Evolutionary conservation across 1,284 basidiomycete species (phyloP), one percentile per base, ranked within the genome.

Genomic region (Leccinum fallax): DNA sequence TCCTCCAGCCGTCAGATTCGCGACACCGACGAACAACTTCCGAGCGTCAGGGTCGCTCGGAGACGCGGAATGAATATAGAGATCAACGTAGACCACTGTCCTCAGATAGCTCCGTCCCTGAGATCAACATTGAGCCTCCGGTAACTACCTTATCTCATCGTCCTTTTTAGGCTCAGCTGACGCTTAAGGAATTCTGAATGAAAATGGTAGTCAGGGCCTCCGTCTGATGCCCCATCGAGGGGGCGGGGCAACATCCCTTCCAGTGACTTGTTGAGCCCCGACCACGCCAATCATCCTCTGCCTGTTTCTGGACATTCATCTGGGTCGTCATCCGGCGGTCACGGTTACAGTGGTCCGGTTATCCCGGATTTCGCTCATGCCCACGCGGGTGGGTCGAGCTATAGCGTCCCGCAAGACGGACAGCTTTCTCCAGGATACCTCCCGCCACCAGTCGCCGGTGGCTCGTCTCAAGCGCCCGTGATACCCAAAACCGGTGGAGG

Each of bases 31-130:
- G 71, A 34, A 34, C 58, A 21, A 16, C 63, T 16, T 73, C 65
- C 36, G 72, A 74, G 19, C 72, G 68, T 63, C 74, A 75, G 66
- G 66, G 72, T 59, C 72, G 72, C 40, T 16, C 63, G 53, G 60
- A 71, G 43, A 54, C 57, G 56, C 69, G 70, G 56, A 58, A 59
- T 56, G 58, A 58, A 19, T 57, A 62, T 32, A 62, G 57, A 48
- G 68, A 77, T 63, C 65, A 66, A 38, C 73, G 64, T 24, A 63
- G 72, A 62, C 63, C 59, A 0, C 57, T 71, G 16, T 74, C 75
- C 26, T 76, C 74, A 38, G 73, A 76, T 51, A 74, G 73, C 36
- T 75, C 73, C 53, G 70, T 77, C 58, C 73, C 73, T 66, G 73
- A 76, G 58, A 74, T 74, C 63, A 73, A 52, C 32, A 56, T 74